Conservation (phyloP, 1,284 basidiomycete genomes). For the Fistulinella cinereoalba region DNA sequence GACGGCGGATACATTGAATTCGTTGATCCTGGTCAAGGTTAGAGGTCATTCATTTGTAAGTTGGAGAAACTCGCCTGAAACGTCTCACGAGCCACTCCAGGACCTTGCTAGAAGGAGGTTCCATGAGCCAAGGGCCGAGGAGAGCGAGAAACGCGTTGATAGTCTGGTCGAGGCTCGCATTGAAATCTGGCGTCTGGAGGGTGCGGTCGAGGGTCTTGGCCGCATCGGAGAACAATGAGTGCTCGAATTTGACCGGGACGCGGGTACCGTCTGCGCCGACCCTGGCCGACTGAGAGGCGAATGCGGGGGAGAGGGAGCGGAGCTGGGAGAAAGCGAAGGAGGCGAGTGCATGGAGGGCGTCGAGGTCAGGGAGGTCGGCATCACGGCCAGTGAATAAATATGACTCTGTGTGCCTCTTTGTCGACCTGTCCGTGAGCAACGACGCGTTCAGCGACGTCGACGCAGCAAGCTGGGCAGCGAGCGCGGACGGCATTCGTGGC, state of each 20-base stretch:
- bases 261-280: conserved; percentile 14
- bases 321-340: conserved; percentile 83
- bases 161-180: conserved; percentile 55
- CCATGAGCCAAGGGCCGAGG: conserved; percentile 80
- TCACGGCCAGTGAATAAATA: conserved; percentile 88
- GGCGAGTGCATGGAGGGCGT: conserved; percentile 83
- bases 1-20: conserved; percentile 86
- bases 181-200: conserved; percentile 67
- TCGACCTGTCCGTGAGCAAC: conserved; percentile 67
- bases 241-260: conserved; percentile 58
- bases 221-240: conserved; percentile 78
- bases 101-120: conserved; percentile 81
- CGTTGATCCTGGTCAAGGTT: conserved; percentile 67
- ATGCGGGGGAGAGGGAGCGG: conserved; percentile 56
- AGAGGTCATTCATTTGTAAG: background rate
- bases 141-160: conserved; percentile 68
- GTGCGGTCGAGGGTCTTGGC: conserved; percentile 81
- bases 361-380: conserved; percentile 81
- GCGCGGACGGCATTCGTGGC: conserved; percentile 59
- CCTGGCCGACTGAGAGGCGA: conserved; percentile 32
- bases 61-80: conserved; percentile 65
- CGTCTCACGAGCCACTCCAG: conserved; percentile 95
- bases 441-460: conserved; percentile 79
- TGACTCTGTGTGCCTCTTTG: conserved; percentile 56
- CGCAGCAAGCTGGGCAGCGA: conserved; percentile 82